Conservation (phyloP, 371 early-diverging fungal genomes). For the Cokeromyces recurvatus region DNA sequence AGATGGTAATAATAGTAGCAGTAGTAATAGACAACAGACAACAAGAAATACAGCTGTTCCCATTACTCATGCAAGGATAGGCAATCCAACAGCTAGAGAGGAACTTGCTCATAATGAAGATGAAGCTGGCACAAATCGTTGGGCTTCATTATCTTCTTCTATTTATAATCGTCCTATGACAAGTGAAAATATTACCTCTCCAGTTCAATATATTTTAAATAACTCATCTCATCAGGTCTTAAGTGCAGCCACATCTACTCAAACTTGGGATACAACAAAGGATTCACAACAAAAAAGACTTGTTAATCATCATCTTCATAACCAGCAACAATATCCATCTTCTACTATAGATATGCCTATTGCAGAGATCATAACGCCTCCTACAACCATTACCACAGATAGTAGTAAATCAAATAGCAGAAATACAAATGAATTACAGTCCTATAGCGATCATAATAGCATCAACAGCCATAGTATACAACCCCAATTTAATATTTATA, state of each 20-base stretch:
- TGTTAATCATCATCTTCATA: slow-evolving; percentile 22
- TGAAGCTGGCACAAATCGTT: too few relatives aligned
- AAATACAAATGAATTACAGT: slow-evolving; percentile 3
- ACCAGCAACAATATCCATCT: slow-evolving; percentile 38
- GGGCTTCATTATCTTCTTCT: slow-evolving; percentile 27
- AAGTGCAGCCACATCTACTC: slow-evolving; percentile 28
- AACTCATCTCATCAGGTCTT: slow-evolving; percentile 23
- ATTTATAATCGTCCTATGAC: slow-evolving; percentile 13
- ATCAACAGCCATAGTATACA: too few relatives aligned
- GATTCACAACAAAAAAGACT: slow-evolving; percentile 1
- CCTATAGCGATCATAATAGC: neutral
- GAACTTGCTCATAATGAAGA: slow-evolving; percentile 16
- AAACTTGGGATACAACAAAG: slow-evolving; percentile 20
- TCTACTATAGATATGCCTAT: slow-evolving; percentile 37
- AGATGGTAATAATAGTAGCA: neutral
- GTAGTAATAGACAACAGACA: too few relatives aligned
- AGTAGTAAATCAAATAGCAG: slow-evolving; percentile 7
- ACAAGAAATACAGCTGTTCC: slow-evolving; percentile 11
- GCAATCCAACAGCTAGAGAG: slow-evolving; percentile 4
- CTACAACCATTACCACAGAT: slow-evolving; percentile 1
- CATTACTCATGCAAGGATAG: slow-evolving; percentile 17
- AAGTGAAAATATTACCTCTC: slow-evolving; percentile 14
- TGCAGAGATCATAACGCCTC: slow-evolving; percentile 27
- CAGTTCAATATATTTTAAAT: slow-evolving; percentile 36
- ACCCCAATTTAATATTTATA: slow-evolving; percentile 15